Evolutionary conservation across 345 rosid genomes (phyloP).

Genomic region (Bretschneidera sinensis): DNA sequence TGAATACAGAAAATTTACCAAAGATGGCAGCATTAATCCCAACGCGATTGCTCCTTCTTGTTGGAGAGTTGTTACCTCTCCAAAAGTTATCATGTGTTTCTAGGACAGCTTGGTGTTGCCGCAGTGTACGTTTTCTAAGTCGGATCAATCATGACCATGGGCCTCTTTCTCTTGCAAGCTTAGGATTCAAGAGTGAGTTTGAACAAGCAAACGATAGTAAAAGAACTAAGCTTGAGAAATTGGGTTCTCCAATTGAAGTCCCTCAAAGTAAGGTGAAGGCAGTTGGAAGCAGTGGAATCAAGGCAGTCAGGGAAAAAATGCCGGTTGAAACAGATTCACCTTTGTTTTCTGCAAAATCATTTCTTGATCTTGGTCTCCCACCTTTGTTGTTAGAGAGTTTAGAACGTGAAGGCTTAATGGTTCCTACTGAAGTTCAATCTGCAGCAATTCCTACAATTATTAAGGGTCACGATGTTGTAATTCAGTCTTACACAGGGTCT

Average conservation of each 20-base stretch:
- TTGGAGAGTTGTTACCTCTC: slow-evolving; percentile 45
- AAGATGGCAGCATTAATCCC: slow-evolving; percentile 53
- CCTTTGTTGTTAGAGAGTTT: slow-evolving; percentile 54
- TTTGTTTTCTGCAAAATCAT: slow-evolving; percentile 70
- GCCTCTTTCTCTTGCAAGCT: slow-evolving; percentile 62
- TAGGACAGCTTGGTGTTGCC: slow-evolving; percentile 29
- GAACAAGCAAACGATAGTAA: slow-evolving; percentile 22
- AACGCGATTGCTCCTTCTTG: slow-evolving; percentile 58
- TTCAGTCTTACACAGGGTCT: slow-evolving; percentile 90
- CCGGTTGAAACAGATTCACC: slow-evolving; percentile 44
- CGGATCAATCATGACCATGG: slow-evolving; percentile 35
- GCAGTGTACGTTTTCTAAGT: slow-evolving; percentile 34
- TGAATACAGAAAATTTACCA: slow-evolving; percentile 1
- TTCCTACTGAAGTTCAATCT: slow-evolving; percentile 87
- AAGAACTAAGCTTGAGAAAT: slow-evolving; percentile 25
- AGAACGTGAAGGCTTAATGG: slow-evolving; percentile 59
- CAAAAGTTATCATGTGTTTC: slow-evolving; percentile 42
- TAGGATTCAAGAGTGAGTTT: slow-evolving; percentile 39
- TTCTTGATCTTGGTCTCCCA: slow-evolving; percentile 87
- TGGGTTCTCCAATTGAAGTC: slow-evolving; percentile 23
- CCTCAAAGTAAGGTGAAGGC: slow-evolving; percentile 34
- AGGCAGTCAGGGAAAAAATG: slow-evolving; percentile 32
- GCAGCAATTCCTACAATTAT: slow-evolving; percentile 72
- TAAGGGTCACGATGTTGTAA: slow-evolving; percentile 69
- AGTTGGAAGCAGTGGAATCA: slow-evolving; percentile 26